Conservation (phyloP, 2,329 filamentous ascomycete genomes). For the Hortaea werneckii region DNA sequence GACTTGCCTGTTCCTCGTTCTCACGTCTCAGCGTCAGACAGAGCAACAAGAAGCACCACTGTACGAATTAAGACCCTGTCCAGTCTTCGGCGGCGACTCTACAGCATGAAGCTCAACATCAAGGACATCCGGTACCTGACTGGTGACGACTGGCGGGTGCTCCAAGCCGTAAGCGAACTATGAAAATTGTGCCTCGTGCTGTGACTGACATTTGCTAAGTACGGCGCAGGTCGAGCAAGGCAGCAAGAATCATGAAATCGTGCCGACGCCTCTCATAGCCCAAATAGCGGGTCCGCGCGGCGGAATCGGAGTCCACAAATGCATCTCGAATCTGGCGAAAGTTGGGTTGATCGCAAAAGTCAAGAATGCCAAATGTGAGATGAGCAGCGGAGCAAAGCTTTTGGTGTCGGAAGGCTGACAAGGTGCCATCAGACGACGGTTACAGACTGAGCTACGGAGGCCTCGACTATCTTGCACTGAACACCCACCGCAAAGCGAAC, state of each 20-base stretch:
- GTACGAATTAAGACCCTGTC: too few relatives aligned
- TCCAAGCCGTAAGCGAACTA: conserved; percentile 62
- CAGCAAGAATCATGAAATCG: conserved; percentile 93
- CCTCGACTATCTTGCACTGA: conserved; percentile 91
- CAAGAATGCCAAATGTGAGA: conserved; percentile 75
- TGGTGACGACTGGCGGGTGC: conserved; percentile 86
- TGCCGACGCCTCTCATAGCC: conserved; percentile 80
- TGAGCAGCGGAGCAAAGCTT: not conserved
- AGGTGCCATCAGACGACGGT: conserved; percentile 56
- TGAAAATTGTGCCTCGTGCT: not conserved
- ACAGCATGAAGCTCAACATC: conserved; percentile 82
- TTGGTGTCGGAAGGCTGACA: not conserved
- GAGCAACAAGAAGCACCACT: too few relatives aligned
- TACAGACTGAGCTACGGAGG: conserved; percentile 95
- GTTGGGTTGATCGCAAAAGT: conserved; percentile 81
- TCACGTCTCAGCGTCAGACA: too few relatives aligned
- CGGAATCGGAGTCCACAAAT: conserved; percentile 64
- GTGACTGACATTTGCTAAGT: conserved; percentile 10
- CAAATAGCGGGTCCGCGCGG: conserved; percentile 73
- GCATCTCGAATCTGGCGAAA: conserved; percentile 87
- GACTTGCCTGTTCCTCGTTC: too few relatives aligned
- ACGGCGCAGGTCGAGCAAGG: conserved; percentile 72
- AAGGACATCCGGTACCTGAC: conserved; percentile 87
- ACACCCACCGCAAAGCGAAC: conserved; percentile 71
- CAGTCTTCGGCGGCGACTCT: too few relatives aligned